A percentile compares a stretch with the other conserved stretches of the same genome.
Conservation (phyloP, 2,329 filamentous ascomycete species). For the Aspergillus felis region DNA sequence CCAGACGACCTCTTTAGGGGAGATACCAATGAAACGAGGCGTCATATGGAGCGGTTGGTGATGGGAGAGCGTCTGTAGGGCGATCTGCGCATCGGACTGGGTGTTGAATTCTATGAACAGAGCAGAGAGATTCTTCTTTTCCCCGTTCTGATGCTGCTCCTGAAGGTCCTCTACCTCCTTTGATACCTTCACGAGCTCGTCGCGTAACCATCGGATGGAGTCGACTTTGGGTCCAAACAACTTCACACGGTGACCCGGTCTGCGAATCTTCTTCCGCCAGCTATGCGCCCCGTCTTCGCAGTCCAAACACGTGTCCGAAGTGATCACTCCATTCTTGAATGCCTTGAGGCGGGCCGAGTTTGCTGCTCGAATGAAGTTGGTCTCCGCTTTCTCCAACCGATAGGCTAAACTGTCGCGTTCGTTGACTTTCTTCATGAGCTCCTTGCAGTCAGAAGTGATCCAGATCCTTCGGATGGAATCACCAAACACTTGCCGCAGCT, state of each 20-base stretch:
- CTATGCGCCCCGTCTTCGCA: conserved; percentile 26
- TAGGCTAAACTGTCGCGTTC: conserved; percentile 74
- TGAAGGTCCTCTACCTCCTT: conserved; percentile 66
- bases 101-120: conserved; percentile 87
- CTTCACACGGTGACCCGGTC: conserved; percentile 69
- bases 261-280: conserved; percentile 44
- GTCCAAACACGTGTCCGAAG: conserved; percentile 22
- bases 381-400: conserved; percentile 81
- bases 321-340: conserved; percentile 31
- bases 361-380: conserved; percentile 73
- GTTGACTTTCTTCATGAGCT: conserved; percentile 73
- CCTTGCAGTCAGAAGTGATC: conserved; percentile 72
- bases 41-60: conserved; percentile 84
- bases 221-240: conserved; percentile 81
- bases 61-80: conserved; percentile 78
- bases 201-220: conserved; percentile 80
- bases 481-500: conserved; percentile 74
- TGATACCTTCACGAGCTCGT: conserved; percentile 67
- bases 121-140: conserved; percentile 64
- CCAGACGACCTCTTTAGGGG: conserved; percentile 87
- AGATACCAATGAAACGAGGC: conserved; percentile 78
- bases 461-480: conserved; percentile 75
- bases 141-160: conserved; percentile 58
- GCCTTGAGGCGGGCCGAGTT: conserved; percentile 67
- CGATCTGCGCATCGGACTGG: conserved; percentile 78